Percentiles rank a stretch among this genome's conserved stretches.
Evolutionary conservation across 2,329 filamentous ascomycete species (phyloP).

Genomic region (Ascochyta fabae): DNA sequence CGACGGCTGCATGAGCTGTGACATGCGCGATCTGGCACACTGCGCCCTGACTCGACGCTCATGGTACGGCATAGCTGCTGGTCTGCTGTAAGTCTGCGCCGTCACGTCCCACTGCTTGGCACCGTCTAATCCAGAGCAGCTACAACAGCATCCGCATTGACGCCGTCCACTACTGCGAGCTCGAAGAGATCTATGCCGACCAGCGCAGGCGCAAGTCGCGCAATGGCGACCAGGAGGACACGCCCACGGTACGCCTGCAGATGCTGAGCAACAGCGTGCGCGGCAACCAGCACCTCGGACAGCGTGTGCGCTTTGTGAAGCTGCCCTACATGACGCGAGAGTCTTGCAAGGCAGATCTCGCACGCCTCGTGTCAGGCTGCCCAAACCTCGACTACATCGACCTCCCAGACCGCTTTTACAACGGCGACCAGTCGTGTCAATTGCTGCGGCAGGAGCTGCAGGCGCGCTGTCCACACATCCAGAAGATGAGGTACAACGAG

Average conservation of each 20-base stretch:
- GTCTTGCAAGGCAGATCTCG: constrained; percentile 81
- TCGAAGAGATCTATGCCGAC: constrained; percentile 81
- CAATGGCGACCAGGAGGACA: constrained; percentile 81
- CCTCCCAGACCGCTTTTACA: constrained; percentile 85
- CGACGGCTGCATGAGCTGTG: constrained; percentile 90
- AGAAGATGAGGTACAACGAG: constrained; percentile 84
- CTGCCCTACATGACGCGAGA: constrained; percentile 95
- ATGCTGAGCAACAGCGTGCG: constrained; percentile 83
- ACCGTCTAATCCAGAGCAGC: constrained; percentile 53
- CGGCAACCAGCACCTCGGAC: constrained; percentile 73
- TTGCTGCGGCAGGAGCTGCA: constrained; percentile 84
- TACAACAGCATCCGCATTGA: constrained; percentile 93
- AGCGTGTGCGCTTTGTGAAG: constrained; percentile 79
- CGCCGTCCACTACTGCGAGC: constrained; percentile 90
- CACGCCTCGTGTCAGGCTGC: constrained; percentile 82
- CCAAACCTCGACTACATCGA: constrained; percentile 89
- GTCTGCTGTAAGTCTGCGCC: constrained; percentile 64
- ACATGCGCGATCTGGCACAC: constrained; percentile 84
- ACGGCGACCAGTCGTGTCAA: constrained; percentile 76
- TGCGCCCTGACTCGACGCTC: constrained; percentile 75
- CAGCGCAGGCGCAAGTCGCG: constrained; percentile 63
- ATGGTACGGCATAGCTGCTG: constrained; percentile 69
- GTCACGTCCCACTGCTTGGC: neutral
- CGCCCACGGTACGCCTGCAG: constrained; percentile 75
- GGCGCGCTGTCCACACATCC: constrained; percentile 79